These are phyloP conservation scores for Calonectria pseudoturangicola DNA, from an alignment of 2,329 filamentous ascomycete genomes.

Conservation along the genomic window DNA sequence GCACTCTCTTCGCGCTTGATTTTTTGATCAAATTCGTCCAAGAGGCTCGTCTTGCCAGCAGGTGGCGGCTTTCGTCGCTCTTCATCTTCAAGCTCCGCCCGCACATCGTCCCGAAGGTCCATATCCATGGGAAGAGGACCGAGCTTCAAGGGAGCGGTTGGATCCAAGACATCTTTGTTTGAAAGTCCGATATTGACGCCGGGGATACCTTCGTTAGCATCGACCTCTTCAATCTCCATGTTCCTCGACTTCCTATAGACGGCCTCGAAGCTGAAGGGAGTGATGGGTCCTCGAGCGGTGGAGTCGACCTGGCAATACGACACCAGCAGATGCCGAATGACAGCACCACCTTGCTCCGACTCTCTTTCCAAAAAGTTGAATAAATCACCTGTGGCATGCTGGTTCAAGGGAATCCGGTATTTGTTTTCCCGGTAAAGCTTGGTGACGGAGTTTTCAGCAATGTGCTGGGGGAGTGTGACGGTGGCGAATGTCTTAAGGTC, in stretches of 20 bases:
- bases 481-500: slow-evolving; percentile 85
- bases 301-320: slow-evolving; percentile 75
- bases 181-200: slow-evolving; percentile 77
- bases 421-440: slow-evolving; percentile 90
- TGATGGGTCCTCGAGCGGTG: slow-evolving; percentile 77
- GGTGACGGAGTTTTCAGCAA: slow-evolving; percentile 84
- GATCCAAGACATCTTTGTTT: slow-evolving; percentile 76
- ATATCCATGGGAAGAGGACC: slow-evolving; percentile 89
- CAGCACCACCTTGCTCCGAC: slow-evolving; percentile 84
- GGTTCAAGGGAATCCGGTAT: slow-evolving; percentile 92
- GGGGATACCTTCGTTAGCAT: slow-evolving; percentile 79
- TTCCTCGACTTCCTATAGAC: slow-evolving; percentile 75
- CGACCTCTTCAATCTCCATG: slow-evolving; percentile 77
- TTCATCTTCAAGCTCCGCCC: slow-evolving; percentile 89
- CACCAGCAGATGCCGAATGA: slow-evolving; percentile 84
- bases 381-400: slow-evolving; percentile 86
- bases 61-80: slow-evolving; percentile 85
- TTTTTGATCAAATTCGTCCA: slow-evolving; percentile 91
- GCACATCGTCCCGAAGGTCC: slow-evolving; percentile 88
- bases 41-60: slow-evolving; percentile 81
- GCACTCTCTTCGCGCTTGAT: slow-evolving; percentile 92
- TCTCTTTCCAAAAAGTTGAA: slow-evolving; percentile 94
- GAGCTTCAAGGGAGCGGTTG: slow-evolving; percentile 78
- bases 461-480: slow-evolving; percentile 85
- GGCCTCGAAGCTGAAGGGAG: slow-evolving; percentile 78